Base-by-base conservation (phyloP, 306 rosid species). In the Purshia tridentata region DNA sequence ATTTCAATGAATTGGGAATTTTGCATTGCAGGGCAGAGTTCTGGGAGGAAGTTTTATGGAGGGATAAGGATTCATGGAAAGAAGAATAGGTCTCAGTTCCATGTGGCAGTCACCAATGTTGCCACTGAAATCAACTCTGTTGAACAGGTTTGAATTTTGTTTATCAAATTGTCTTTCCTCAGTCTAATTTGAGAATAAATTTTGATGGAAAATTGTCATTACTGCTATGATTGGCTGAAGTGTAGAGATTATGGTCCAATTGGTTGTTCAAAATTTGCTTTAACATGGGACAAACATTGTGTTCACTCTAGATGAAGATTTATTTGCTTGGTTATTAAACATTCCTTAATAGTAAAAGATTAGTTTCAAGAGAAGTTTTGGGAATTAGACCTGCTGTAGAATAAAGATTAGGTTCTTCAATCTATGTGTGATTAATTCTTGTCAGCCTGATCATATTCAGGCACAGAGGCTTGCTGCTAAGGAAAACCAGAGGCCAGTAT, bases 401-500 rank as follows among this genome's bases (percentile, higher is more conserved):
- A 35, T 23, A 45, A 55, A 71, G n/a, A 22, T 70, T 70, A 22
- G 55, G 53, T 44, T 44, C 39, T 44, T 15, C 10, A 71, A 50
- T 42, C 5, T 1, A 70, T 52, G 51, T 50, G 55, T 29, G 53
- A 7, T 42, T 69, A 55, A 54, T 42, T 20, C 52, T 56, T 35
- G 70, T 70, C 66, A 65, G 47, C 68, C 76, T 79, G 40, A 56
- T 76, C n/a, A 40, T 77, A 67, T 80, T 58, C 88, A 87, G 93
- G 81, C 85, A 50, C 81, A 53, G 87, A 87, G 84, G 69, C 57
- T 77, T 69, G 76, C 74, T 37, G 80, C 83, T 3, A 79, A 72
- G 69, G 88, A 93, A 56, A 91, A 85, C 85, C 90, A 85, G 83
- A 89, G 98, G 74, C 97, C 98, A 0, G 98, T 93, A 63, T 93